Conservation (phyloP, 139 green algal genomes). For the Chlamydomonas sp. region DNA sequence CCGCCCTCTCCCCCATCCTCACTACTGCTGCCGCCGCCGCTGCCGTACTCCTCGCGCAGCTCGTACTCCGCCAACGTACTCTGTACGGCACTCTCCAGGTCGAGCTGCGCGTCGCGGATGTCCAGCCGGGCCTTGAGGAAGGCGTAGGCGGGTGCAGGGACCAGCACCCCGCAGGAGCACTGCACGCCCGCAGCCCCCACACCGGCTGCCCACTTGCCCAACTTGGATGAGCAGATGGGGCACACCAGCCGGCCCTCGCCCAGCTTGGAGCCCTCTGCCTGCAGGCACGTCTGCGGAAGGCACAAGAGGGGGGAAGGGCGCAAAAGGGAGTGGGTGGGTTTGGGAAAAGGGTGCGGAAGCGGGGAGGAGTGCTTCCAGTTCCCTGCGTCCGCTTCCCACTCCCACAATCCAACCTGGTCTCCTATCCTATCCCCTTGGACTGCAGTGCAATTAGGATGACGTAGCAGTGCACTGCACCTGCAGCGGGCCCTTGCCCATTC, state of each 20-base stretch:
- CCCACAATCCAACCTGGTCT: too few relatives aligned
- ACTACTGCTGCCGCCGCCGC: background rate
- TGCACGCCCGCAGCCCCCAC: background rate
- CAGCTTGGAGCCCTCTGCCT: background rate
- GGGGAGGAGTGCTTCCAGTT: too few relatives aligned
- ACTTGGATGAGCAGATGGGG: constrained; percentile 29
- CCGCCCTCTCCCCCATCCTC: background rate
- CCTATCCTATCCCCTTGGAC: too few relatives aligned
- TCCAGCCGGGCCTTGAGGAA: constrained; percentile 25
- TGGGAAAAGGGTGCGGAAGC: background rate
- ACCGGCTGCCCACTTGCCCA: constrained; percentile 34
- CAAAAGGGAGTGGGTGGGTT: background rate
- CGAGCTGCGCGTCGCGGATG: constrained; percentile 29
- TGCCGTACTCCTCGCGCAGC: background rate
- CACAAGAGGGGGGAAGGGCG: too few relatives aligned
- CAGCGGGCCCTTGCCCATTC: background rate
- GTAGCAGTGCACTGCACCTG: too few relatives aligned
- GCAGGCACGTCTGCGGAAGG: constrained; percentile 11
- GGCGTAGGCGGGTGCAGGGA: constrained; percentile 15
- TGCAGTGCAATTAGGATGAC: too few relatives aligned
- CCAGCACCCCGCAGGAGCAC: constrained; percentile 27
- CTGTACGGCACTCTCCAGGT: constrained; percentile 32
- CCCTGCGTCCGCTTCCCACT: too few relatives aligned
- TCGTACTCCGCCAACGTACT: constrained; percentile 11
- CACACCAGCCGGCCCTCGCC: constrained; percentile 35